A percentile compares a stretch with the other conserved stretches of the same genome.
phyloP scores from a whole-genome alignment of 2,329 filamentous ascomycete genomes.

The Albifimbria verrucaria region DNA sequence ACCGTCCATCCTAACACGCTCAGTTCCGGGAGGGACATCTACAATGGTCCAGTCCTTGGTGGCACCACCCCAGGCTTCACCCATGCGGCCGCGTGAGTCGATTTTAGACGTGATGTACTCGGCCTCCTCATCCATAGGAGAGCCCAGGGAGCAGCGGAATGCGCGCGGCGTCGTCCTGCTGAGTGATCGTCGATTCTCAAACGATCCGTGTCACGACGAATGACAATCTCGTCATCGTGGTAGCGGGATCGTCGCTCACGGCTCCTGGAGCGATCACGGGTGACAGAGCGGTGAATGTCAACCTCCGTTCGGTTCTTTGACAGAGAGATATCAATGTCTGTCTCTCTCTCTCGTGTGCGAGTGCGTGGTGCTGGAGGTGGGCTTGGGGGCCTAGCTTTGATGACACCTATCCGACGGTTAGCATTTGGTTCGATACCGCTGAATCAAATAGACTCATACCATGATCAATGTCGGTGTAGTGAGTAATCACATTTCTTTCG shows the following conservation, averaged over 20 bases:
- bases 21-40: slow-evolving; percentile 80
- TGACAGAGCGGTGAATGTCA: slow-evolving; percentile 45
- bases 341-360: slow-evolving; percentile 47
- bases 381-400: slow-evolving; percentile 38
- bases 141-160: slow-evolving; percentile 46
- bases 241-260: slow-evolving; percentile 37
- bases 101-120: slow-evolving; percentile 57
- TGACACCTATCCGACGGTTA: slow-evolving; percentile 36
- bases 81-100: slow-evolving; percentile 60
- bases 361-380: slow-evolving; percentile 48
- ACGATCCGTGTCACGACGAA: slow-evolving; percentile 54
- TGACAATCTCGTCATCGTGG: slow-evolving; percentile 64
- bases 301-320: slow-evolving; percentile 54
- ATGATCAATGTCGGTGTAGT: slow-evolving; percentile 84
- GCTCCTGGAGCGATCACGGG: slow-evolving; percentile 31
- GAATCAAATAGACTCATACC: slow-evolving; percentile 47
- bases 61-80: slow-evolving; percentile 70
- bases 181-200: slow-evolving; percentile 41
- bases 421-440: slow-evolving; percentile 8
- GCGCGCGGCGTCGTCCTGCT: slow-evolving; percentile 43
- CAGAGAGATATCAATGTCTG: slow-evolving; percentile 60
- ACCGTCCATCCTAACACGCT: slow-evolving; percentile 79
- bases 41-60: slow-evolving; percentile 79
- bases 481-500: slow-evolving; percentile 84
- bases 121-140: slow-evolving; percentile 55